phyloP scores from a whole-genome alignment of 2,329 filamentous ascomycete genomes.

The Xylogone sp. region DNA sequence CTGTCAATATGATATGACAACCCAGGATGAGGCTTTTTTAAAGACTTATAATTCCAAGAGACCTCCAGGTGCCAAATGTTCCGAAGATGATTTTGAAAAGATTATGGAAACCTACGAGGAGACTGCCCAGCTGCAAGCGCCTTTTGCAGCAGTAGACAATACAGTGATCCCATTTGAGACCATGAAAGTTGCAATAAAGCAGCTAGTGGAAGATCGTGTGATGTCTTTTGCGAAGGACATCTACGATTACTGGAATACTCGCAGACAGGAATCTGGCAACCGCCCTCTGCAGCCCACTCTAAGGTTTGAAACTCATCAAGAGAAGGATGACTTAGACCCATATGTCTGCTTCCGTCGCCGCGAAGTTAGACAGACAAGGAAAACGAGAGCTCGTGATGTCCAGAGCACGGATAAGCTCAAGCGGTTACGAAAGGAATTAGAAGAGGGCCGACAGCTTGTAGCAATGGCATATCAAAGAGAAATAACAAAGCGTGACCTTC shows the following conservation, averaged over 20 bases:
- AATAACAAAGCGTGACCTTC: constrained; percentile 69
- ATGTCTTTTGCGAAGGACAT: constrained; percentile 65
- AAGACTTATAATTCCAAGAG: constrained; percentile 79
- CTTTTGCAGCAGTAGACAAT: constrained; percentile 86
- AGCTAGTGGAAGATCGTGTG: constrained; percentile 46
- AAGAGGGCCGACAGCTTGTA: constrained; percentile 80
- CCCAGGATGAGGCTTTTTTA: constrained; percentile 83
- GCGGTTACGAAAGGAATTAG: constrained; percentile 83
- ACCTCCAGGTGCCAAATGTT: constrained; percentile 60
- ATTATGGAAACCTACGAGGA: constrained; percentile 95
- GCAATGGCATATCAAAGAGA: constrained; percentile 77
- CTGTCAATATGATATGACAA: constrained; percentile 89
- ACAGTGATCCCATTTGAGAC: constrained; percentile 74
- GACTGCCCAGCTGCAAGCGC: constrained; percentile 76
- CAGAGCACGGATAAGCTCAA: constrained; percentile 94
- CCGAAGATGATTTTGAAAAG: constrained; percentile 88
- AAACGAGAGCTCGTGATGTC: constrained; percentile 89
- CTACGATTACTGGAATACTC: constrained; percentile 85
- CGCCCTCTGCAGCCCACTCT: constrained; percentile 71
- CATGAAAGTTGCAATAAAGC: constrained; percentile 65
- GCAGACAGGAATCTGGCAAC: constrained; percentile 64
- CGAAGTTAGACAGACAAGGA: constrained; percentile 89
- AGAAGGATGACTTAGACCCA: constrained; percentile 92
- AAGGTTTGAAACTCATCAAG: constrained; percentile 92
- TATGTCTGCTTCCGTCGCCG: constrained; percentile 97